phyloP scores from a whole-genome alignment of 176 grass and related monocot species.

The Cenchrus fungigraminus region DNA sequence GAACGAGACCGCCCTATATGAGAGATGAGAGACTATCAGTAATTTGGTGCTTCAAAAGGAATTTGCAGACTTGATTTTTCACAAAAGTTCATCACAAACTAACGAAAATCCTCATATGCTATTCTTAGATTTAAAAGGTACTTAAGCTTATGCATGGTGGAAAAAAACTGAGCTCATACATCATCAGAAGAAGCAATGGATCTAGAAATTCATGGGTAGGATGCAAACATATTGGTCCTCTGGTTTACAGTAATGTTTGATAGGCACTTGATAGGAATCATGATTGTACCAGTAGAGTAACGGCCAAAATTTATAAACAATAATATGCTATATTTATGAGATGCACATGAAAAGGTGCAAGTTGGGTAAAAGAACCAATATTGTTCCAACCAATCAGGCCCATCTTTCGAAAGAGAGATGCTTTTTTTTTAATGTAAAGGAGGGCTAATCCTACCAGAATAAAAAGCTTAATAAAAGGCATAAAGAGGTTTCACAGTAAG shows the following conservation, averaged over 20 bases:
- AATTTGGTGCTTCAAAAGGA: background rate
- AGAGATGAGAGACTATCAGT: conserved; percentile 21
- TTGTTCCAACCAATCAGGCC: background rate
- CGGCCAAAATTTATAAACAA: background rate
- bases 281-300: conserved; percentile 9
- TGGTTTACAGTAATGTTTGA: background rate
- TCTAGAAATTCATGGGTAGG: background rate
- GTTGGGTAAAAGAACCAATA: background rate
- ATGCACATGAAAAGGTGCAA: background rate
- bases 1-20: conserved; percentile 77
- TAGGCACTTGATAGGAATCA: background rate
- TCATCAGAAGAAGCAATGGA: background rate
- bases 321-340: background rate
- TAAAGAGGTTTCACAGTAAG: background rate
- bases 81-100: background rate
- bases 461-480: background rate
- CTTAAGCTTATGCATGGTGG: background rate
- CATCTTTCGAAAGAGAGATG: background rate
- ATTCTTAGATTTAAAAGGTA: background rate
- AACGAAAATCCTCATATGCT: background rate
- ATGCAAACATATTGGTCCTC: background rate
- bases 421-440: background rate
- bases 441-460: background rate
- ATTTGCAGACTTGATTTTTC: conserved; percentile 3
- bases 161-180: background rate